These are phyloP conservation scores for Trichoderma sp. DNA, from an alignment of 2,329 filamentous ascomycete species.

Conservation along the genomic window DNA sequence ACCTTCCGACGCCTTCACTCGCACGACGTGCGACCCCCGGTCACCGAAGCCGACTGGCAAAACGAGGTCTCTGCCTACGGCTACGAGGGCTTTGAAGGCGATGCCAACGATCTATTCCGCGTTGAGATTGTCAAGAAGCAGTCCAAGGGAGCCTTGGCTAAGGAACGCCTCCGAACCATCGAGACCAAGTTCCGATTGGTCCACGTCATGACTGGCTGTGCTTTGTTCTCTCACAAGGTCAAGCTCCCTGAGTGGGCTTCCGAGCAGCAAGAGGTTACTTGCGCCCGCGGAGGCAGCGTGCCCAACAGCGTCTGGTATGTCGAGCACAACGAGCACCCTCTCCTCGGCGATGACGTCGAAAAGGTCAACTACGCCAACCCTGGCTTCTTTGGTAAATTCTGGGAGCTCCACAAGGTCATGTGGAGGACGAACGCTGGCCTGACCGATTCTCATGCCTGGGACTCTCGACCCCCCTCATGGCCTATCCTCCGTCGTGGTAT, in stretches of 20 bases:
- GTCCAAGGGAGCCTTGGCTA: conserved; percentile 74
- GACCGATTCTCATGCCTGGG: conserved; percentile 96
- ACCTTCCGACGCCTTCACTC: conserved; percentile 92
- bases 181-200: conserved; percentile 95
- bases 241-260: conserved; percentile 98
- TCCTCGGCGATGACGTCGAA: conserved; percentile 71
- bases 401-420: conserved; percentile 97
- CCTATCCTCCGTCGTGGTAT: conserved; percentile 89
- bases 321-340: conserved; percentile 83
- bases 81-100: conserved; percentile 93
- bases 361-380: conserved; percentile 95
- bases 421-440: conserved; percentile 97
- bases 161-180: conserved; percentile 85
- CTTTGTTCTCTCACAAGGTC: conserved; percentile 96
- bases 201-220: conserved; percentile 95
- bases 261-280: conserved; percentile 99
- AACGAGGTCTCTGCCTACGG: conserved; percentile 96
- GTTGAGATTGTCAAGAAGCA: conserved; percentile 91
- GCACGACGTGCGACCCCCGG: conserved; percentile 83
- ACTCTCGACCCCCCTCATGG: conserved; percentile 92
- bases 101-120: conserved; percentile 94
- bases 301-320: conserved; percentile 98
- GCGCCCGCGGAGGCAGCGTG: conserved; percentile 82
- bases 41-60: conserved; percentile 89
- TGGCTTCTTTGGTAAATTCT: conserved; percentile 96